These are phyloP conservation scores for Paratinospora sagittata DNA, from an alignment of 164 flowering plant genomes.

Conservation along the genomic window DNA sequence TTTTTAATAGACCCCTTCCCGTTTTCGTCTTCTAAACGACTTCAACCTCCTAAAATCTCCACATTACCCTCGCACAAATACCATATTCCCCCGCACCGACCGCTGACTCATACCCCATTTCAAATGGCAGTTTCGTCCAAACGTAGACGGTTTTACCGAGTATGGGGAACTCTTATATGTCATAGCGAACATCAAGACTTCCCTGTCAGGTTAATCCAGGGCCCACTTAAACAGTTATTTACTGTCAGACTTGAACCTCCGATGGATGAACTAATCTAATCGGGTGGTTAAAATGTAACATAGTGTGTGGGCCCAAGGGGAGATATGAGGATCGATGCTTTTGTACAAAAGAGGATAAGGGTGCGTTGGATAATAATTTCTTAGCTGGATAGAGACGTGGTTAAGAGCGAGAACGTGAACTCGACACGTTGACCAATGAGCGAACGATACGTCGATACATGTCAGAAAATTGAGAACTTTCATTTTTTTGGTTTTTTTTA, in stretches of 20 bases:
- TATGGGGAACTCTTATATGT: not conserved
- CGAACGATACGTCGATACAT: not conserved
- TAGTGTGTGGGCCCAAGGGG: not conserved
- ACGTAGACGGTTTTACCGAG: conserved; percentile 25
- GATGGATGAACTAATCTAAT: no score
- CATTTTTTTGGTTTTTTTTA: not conserved
- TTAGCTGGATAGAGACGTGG: conserved; percentile 10
- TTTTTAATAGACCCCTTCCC: conserved; percentile 13
- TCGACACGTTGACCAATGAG: conserved; percentile 23
- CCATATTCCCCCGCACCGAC: no score
- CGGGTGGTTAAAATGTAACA: not conserved
- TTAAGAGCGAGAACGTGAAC: not conserved
- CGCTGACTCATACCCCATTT: no score
- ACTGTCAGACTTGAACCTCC: no score
- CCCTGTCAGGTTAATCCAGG: no score
- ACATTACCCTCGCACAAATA: conserved; percentile 3
- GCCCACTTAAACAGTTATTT: no score
- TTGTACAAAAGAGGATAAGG: not conserved
- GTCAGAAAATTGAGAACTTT: not conserved
- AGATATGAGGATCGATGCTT: not conserved
- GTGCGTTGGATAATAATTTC: conserved; percentile 3
- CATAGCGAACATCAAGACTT: not conserved
- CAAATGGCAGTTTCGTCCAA: conserved; percentile 2
- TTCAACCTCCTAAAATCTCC: not conserved
- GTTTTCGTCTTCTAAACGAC: not conserved